phyloP scores from a whole-genome alignment of 306 rosid genomes.

The Chamaecrista fasciculata region DNA sequence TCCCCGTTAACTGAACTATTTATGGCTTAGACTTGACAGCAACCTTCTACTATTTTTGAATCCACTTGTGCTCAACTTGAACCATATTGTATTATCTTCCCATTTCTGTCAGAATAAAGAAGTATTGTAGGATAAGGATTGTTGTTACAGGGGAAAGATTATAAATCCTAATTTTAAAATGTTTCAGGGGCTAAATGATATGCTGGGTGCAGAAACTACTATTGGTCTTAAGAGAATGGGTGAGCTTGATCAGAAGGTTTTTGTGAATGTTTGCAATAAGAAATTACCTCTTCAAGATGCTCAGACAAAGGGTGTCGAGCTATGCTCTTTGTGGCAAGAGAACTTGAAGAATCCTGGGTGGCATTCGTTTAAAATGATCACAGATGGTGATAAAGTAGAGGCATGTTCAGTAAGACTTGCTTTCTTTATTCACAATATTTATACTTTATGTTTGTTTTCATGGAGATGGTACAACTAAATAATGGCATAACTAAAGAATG shows the following conservation, averaged over 20 bases:
- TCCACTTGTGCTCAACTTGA: conserved; percentile 5
- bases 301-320: conserved; percentile 53
- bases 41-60: conserved; percentile 3
- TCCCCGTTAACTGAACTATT: conserved; percentile 1
- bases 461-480: too few species aligned
- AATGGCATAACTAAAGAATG: too few species aligned
- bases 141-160: conserved; percentile 2
- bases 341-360: conserved; percentile 62
- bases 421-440: background rate
- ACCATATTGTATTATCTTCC: conserved; percentile 17
- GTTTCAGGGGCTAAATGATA: conserved; percentile 59
- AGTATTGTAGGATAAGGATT: background rate
- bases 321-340: conserved; percentile 92
- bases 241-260: conserved; percentile 72
- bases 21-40: conserved; percentile 14
- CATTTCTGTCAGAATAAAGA: conserved; percentile 2
- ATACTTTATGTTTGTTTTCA: too few species aligned
- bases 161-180: conserved; percentile 9
- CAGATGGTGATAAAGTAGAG: conserved; percentile 38
- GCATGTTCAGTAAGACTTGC: conserved; percentile 35
- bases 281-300: conserved; percentile 54
- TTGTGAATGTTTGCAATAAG: conserved; percentile 58
- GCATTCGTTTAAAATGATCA: conserved; percentile 78
- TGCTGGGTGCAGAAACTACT: conserved; percentile 41
- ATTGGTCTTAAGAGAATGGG: conserved; percentile 94